Evolutionary conservation across 306 rosid genomes (phyloP).

Genomic region (Fragaria iinumae): DNA sequence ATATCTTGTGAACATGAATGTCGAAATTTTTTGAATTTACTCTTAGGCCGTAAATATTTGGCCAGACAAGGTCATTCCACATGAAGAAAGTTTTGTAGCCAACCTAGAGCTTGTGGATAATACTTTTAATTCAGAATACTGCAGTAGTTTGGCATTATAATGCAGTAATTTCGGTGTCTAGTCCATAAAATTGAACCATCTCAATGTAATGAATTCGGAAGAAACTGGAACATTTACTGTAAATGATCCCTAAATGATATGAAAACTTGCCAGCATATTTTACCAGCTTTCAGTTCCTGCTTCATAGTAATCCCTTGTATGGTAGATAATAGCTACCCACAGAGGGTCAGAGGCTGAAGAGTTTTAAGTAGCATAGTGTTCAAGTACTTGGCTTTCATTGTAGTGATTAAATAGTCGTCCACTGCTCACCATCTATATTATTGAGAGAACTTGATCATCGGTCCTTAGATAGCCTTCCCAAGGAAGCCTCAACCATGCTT

Average conservation of each 20-base stretch:
- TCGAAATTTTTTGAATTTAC: background rate
- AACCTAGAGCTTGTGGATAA: background rate
- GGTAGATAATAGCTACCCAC: background rate
- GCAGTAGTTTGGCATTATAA: background rate
- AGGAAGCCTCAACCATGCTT: too few species aligned
- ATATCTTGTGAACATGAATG: constrained; percentile 11
- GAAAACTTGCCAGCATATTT: background rate
- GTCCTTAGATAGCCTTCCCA: too few species aligned
- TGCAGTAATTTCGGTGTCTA: background rate
- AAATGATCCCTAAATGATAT: background rate
- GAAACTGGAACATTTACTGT: background rate
- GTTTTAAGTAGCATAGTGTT: too few species aligned
- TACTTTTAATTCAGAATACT: background rate
- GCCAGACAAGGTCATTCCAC: background rate
- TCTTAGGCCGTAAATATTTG: constrained; percentile 9
- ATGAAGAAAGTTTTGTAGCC: background rate
- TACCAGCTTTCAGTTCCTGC: background rate
- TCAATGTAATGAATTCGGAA: background rate
- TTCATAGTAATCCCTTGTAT: too few species aligned
- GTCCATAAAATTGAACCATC: background rate
- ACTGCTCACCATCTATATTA: too few species aligned
- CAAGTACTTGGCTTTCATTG: too few species aligned
- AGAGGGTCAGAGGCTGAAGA: background rate
- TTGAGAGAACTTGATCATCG: too few species aligned
- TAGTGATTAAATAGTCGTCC: too few species aligned